A percentile compares a stretch with the other conserved stretches of the same genome.
Conservation (phyloP, 352 stramenopile species). For the Peronospora tabacina region DNA sequence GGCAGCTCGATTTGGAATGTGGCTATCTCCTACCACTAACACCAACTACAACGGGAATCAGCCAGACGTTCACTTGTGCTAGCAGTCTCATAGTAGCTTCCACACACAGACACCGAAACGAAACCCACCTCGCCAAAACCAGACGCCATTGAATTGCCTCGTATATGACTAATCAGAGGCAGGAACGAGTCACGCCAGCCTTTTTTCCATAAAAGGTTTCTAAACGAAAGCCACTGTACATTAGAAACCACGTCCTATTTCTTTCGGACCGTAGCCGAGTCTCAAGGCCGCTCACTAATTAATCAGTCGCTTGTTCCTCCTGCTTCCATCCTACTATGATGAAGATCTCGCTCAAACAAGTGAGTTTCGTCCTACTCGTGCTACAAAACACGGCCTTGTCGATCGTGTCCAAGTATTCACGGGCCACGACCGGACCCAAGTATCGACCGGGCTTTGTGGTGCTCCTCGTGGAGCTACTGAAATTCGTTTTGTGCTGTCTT, state of each 20-base stretch:
- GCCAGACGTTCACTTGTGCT: too few relatives aligned
- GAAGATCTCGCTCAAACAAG: conserved; percentile 59
- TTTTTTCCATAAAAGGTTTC: too few relatives aligned
- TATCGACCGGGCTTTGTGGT: conserved; percentile 77
- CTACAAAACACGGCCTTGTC: conserved; percentile 81
- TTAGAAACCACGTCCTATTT: not conserved
- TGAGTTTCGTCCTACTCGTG: conserved; percentile 82
- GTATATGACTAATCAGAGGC: too few relatives aligned
- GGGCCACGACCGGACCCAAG: conserved; percentile 56
- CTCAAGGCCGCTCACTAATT: too few relatives aligned
- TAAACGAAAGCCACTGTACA: too few relatives aligned
- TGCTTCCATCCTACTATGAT: conserved; percentile 2
- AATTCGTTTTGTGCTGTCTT: conserved; percentile 74
- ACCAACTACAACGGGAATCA: conserved; percentile 75
- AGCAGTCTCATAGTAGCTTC: too few relatives aligned
- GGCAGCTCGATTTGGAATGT: conserved; percentile 92
- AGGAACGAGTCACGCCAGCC: too few relatives aligned
- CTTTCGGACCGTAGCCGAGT: conserved; percentile 2
- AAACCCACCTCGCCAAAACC: conserved; percentile 52
- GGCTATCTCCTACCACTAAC: conserved; percentile 94
- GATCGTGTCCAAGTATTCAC: conserved; percentile 86
- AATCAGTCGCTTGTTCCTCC: not conserved
- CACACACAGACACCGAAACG: not conserved
- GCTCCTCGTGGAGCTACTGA: conserved; percentile 74
- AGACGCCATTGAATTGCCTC: conserved; percentile 13